Evolutionary conservation across 257 asterid species (phyloP), one percentile per base, ranked within the genome.

Genomic region (Petunia axillaris): DNA sequence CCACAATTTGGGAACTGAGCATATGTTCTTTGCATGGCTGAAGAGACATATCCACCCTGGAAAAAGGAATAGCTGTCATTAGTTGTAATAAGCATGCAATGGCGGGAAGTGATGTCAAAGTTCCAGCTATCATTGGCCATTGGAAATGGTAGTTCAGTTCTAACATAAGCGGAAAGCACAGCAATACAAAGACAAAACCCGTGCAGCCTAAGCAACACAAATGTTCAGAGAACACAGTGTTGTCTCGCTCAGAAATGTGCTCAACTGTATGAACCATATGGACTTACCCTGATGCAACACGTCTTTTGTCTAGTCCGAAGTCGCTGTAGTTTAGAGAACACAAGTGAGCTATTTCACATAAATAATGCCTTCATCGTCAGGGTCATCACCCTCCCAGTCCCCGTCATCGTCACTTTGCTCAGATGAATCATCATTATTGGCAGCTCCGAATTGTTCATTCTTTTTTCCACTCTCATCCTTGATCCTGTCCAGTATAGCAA

Each of bases 401-500:
- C 15, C 89, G 14, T 82, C 91, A 50, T 86, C 89, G 53, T 88
- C 84, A 48, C 75, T 85, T 80, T 87, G 87, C 58, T 88, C 85
- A n/a, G 87, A 83, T 59, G 84, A 75, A 64, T 85, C 91, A 44
- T 84, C 75, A 2, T 62, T 58, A 58, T 85, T 88, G 37, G 66
- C 78, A 59, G 60, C 91, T 75, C 52, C 71, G n/a, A 79, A 79
- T 60, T 38, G 48, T 35, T 81, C 52, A 53, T 53, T 41, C 70
- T 88, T 87, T 63, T 85, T 88, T 83, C 86, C 84, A 14, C 78
- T 92, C 88, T 96, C 99, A 76, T 91, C 88, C 97, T 96, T 92
- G n/a, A 96, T 80, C 70, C 71, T 91, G 86, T 96, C 99, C 73
- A 96, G 82, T 87, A 96, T 96, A 77, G 97, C 94, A 81, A 94